Base-by-base conservation (phyloP, 2,329 filamentous ascomycete genomes). In the Aspergillus novoparasiticus region DNA sequence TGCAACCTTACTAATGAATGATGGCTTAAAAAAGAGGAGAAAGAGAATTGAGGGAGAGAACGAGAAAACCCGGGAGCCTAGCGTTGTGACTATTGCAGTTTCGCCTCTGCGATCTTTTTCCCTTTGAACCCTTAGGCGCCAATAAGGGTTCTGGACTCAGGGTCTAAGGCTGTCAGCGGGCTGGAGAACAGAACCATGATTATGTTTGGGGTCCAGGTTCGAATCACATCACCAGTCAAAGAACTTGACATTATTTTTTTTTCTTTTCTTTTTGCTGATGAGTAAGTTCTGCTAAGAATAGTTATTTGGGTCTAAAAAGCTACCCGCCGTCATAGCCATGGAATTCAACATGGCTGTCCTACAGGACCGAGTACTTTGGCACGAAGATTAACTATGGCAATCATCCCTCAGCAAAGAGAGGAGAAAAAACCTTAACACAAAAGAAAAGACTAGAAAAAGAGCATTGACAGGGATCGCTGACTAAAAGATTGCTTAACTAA, bases 111-210 rank as follows among this genome's bases (percentile, higher is more conserved):
- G 51, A 55, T 55, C 51, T 55, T 36, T n/a, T 36, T 34, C 32
- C 16, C 32, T 55, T 23, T 16, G 50, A 23, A 32, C 26, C 30
- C 50, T 54, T 23, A 30, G 30, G 50, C 50, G 30, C 51, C 51
- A 55, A 55, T 55, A 28, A 55, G 51, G 21, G 51, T 36, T 55
- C 51, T 39, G 21, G 32, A 36, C 51, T 55, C 32, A 36, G 30
- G 30, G 51, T 39, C 48, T 39, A 54, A 26, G 21, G 19, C 32
- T 26, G 30, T 36, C 50, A 54, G 50, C 30, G 50, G 26, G 26
- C 30, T 54, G 50, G 39, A 45, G 43, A 23, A 45, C 43, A 45
- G 43, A 23, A 45, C 43, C 21, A 45, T 45, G 43, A 45, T 45
- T 45, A 45, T 45, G n/a, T 23, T 45, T 21, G 43, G 43, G 43